These are phyloP conservation scores for Cruciata laevipes DNA, from an alignment of 257 asterid genomes.

Conservation along the genomic window DNA sequence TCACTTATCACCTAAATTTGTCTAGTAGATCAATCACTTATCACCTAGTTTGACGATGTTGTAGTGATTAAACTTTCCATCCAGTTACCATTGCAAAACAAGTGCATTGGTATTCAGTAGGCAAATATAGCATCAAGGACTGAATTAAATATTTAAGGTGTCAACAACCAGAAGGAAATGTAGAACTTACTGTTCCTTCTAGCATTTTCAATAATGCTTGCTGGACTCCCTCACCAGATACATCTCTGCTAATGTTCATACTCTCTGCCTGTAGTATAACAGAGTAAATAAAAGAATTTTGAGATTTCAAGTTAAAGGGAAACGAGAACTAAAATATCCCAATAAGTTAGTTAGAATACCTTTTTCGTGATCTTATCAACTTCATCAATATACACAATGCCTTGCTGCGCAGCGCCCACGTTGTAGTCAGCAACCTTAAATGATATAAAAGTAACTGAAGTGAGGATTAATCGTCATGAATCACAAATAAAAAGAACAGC, in stretches of 20 bases:
- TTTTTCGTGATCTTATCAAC: slow-evolving; percentile 95
- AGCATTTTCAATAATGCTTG: slow-evolving; percentile 98
- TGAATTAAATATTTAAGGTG: not conserved
- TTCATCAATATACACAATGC: slow-evolving; percentile 95
- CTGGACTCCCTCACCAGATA: slow-evolving; percentile 99
- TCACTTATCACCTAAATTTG: no score
- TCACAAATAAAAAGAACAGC: not conserved
- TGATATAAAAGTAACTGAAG: slow-evolving; percentile 2
- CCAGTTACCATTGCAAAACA: not conserved
- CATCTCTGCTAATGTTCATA: slow-evolving; percentile 93
- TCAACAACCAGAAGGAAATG: slow-evolving; percentile 10
- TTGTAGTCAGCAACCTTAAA: slow-evolving; percentile 90
- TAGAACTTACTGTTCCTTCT: slow-evolving; percentile 89
- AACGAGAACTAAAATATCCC: not conserved
- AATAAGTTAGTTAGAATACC: slow-evolving; percentile 31
- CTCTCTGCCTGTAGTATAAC: slow-evolving; percentile 74
- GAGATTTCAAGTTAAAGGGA: not conserved
- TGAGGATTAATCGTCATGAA: slow-evolving; percentile 6
- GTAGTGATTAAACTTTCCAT: not conserved
- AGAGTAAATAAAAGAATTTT: slow-evolving; percentile 2
- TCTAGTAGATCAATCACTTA: no score
- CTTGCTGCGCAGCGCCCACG: slow-evolving; percentile 98
- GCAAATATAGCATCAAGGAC: not conserved
- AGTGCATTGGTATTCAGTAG: not conserved
- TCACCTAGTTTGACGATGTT: not conserved